A percentile compares a stretch with the other conserved stretches of the same genome.
These are phyloP conservation scores for Piloderma croceum DNA, from an alignment of 768 basidiomycete genomes.

Conservation along the genomic window DNA sequence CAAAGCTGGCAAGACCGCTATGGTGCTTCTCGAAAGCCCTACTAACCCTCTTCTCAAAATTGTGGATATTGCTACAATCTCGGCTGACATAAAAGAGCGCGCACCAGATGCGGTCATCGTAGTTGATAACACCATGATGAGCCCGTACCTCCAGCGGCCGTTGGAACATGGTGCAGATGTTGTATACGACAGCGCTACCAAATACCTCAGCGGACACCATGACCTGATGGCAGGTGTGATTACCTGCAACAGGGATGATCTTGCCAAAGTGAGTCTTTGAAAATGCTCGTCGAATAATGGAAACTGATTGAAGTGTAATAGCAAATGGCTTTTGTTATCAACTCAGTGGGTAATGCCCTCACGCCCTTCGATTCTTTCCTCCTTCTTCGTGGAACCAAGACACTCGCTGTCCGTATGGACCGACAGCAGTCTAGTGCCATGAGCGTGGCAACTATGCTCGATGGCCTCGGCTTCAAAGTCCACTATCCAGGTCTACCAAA, in stretches of 20 bases:
- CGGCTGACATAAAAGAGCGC: slow-evolving; percentile 74
- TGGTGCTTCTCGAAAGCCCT: slow-evolving; percentile 96
- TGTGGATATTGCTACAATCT: slow-evolving; percentile 80
- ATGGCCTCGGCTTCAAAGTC: slow-evolving; percentile 80
- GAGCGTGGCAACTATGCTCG: slow-evolving; percentile 81
- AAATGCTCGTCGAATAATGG: neutral
- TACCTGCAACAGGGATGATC: slow-evolving; percentile 84
- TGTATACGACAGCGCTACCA: slow-evolving; percentile 96
- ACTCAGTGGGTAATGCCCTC: slow-evolving; percentile 89
- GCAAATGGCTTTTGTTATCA: slow-evolving; percentile 89
- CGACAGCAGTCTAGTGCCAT: slow-evolving; percentile 81
- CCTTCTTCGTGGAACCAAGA: slow-evolving; percentile 92
- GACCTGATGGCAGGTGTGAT: slow-evolving; percentile 98
- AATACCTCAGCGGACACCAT: slow-evolving; percentile 96
- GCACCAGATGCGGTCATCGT: slow-evolving; percentile 79
- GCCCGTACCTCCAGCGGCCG: slow-evolving; percentile 92
- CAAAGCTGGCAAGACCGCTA: slow-evolving; percentile 69
- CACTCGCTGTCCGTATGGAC: slow-evolving; percentile 93
- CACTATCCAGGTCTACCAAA: slow-evolving; percentile 85
- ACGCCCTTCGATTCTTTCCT: slow-evolving; percentile 96
- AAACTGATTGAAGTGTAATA: slow-evolving; percentile 25
- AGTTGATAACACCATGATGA: slow-evolving; percentile 99
- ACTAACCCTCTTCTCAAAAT: slow-evolving; percentile 97
- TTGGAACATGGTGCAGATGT: slow-evolving; percentile 95
- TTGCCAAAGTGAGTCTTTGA: slow-evolving; percentile 61